These are phyloP conservation scores for Sicyos baderoa DNA, from an alignment of 306 rosid species.

Conservation along the genomic window DNA sequence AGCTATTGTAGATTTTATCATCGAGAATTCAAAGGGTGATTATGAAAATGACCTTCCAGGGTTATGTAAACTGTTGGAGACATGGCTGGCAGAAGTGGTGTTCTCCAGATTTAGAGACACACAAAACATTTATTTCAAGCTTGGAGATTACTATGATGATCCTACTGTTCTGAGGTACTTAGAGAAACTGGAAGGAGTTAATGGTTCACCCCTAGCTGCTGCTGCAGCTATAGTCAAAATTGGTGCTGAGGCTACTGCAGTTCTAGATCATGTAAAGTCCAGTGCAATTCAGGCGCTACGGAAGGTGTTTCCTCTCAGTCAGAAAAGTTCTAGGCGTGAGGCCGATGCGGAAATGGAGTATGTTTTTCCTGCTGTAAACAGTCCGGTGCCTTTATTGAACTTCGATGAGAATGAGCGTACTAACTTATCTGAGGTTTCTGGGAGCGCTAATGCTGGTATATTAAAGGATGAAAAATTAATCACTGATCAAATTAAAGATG, in stretches of 20 bases:
- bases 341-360: constrained; percentile 38
- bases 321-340: constrained; percentile 28
- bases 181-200: constrained; percentile 69
- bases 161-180: constrained; percentile 75
- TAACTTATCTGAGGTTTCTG: constrained; percentile 36
- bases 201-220: constrained; percentile 89
- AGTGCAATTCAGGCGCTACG: constrained; percentile 69
- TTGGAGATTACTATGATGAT: constrained; percentile 92
- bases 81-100: constrained; percentile 89
- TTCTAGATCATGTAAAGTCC: constrained; percentile 72
- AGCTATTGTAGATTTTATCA: constrained; percentile 62
- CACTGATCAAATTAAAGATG: constrained; percentile 60
- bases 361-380: constrained; percentile 33
- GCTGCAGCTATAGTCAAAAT: constrained; percentile 92
- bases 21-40: constrained; percentile 66
- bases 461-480: constrained; percentile 37
- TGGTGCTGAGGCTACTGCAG: constrained; percentile 94
- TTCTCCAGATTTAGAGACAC: constrained; percentile 92
- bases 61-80: constrained; percentile 81
- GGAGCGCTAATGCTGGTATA: constrained; percentile 31
- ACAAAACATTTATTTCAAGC: constrained; percentile 51
- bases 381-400: constrained; percentile 35
- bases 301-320: constrained; percentile 74
- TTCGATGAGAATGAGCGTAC: constrained; percentile 34
- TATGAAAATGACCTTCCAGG: constrained; percentile 87